Base-by-base conservation (phyloP, 1,139 yeast genomes). In the Kodamaea alishanica region DNA sequence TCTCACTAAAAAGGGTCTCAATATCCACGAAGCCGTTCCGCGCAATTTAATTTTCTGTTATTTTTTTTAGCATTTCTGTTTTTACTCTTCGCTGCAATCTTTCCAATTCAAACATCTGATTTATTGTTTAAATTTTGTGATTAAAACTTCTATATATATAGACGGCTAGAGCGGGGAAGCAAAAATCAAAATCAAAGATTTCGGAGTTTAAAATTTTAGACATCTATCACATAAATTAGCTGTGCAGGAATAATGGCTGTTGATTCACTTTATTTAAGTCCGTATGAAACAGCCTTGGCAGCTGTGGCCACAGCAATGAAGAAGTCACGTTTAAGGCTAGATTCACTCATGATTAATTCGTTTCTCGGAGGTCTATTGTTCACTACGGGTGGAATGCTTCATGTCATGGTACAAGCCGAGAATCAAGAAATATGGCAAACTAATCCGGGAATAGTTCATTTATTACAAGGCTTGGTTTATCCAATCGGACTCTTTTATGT, bases 241-340 rank as follows among this genome's bases (percentile, higher is more conserved):
- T n/a, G 12, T 6, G 30, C 9, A 24, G 11, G n/a, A 11, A 12
- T 23, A 12, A 45, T 43, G 51, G 40, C 39, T 2, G 50, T 43
- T 12, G 58, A 55, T 20, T 47, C 53, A 15, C 38, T 44, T 15
- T 84, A 82, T 54, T 69, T 82, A 38, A 78, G 88, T 6, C 85
- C 90, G 7, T 79, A 84, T 57, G 94, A 84, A 50, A 81, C 92
- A 1, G 92, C 92, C 1, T 58, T 84, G 37, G 92, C 92, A 0
- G 83, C 83, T 35, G 89, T 84, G 26, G 94, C 94, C 6, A 84
- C 92, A 0, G 72, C 87, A 2, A 84, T 84, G 92, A 84, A 84
- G 56, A 84, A 84, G 54, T 76, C 90, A 2, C 70, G 94, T 53
- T 70, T 83, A 22, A 70, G 79, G 42, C 47, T 79, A 5, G 81